Evolutionary conservation across 148 eudicot genomes (phyloP).

Genomic region (Dysphania ambrosioides): DNA sequence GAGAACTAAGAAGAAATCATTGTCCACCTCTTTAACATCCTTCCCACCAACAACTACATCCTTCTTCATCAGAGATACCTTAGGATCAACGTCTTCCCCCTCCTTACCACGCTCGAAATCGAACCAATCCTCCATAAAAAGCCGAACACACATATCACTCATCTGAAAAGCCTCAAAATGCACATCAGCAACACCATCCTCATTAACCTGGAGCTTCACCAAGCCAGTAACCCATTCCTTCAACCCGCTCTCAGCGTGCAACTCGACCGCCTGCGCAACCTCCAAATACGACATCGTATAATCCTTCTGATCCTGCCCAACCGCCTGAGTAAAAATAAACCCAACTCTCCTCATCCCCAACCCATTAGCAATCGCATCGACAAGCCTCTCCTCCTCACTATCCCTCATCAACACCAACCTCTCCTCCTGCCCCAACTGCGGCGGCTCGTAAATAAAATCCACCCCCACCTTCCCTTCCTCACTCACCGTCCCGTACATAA

Average conservation of each 20-base stretch:
- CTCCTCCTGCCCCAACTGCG: slow-evolving; percentile 77
- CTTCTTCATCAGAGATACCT: slow-evolving; percentile 87
- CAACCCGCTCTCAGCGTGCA: slow-evolving; percentile 75
- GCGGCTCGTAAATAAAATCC: slow-evolving; percentile 88
- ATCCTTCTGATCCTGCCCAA: slow-evolving; percentile 67
- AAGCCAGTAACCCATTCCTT: slow-evolving; percentile 97
- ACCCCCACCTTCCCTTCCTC: slow-evolving; percentile 78
- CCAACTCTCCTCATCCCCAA: slow-evolving; percentile 91
- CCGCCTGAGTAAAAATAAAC: slow-evolving; percentile 84
- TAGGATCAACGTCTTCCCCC: slow-evolving; percentile 56
- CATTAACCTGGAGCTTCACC: slow-evolving; percentile 88
- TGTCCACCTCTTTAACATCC: slow-evolving; percentile 86
- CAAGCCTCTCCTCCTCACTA: slow-evolving; percentile 70
- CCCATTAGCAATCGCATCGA: slow-evolving; percentile 74
- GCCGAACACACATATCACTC: slow-evolving; percentile 92
- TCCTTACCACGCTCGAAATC: slow-evolving; percentile 45
- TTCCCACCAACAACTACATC: slow-evolving; percentile 92
- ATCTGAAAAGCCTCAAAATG: slow-evolving; percentile 98
- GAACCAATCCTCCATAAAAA: slow-evolving; percentile 92
- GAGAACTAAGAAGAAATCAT: slow-evolving; percentile 92
- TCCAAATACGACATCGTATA: slow-evolving; percentile 77
- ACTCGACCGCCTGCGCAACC: slow-evolving; percentile 75
- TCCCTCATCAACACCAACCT: slow-evolving; percentile 59
- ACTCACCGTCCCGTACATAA: slow-evolving; percentile 86
- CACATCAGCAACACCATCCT: slow-evolving; percentile 80